Evolutionary conservation across 805 yeast genomes (phyloP), one percentile per base, ranked within the genome.

Genomic region (Pichia californica): DNA sequence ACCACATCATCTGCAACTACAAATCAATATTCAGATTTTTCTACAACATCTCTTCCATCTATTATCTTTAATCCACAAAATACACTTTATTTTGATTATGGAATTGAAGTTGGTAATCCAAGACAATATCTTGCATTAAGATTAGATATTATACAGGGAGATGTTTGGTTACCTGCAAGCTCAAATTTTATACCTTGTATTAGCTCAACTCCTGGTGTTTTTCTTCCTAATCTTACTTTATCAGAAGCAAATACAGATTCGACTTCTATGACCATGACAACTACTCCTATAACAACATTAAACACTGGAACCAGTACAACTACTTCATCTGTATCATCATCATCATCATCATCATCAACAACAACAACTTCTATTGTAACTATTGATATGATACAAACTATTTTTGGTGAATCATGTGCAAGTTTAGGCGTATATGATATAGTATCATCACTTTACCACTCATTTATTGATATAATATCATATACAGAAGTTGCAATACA

Each of bases 131-230:
- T 59, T 25, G 44, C 28, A 7, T 37, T 64, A 10, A 48, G 69
- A 21, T 31, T 64, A 11, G 69, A 64, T 44, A 41, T 63, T 3
- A 40, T 47, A n/a, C 55, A 57, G 28, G 61, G 55, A 7, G 48
- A 49, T 16, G 23, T 59, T 1, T 64, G 67, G 66, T 48, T 62
- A 3, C 63, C 61, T 28, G 62, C 54, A 18, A 38, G 47, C 6
- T 41, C 43, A 18, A 48, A 45, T 4, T 62, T 55, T 36, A 33
- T 53, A 6, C 25, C 33, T 2, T 63, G 68, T 54, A 3, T 39
- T 3, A n/a, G n/a, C n/a, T n/a, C n/a, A n/a, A n/a, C n/a, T 28
- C 35, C 1, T 23, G 31, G 13, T 16, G 28, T 33, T 7, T 23
- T 23, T 23, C 2, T 2, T 23, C 25, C 6, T 7, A 23, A 23